Conservation (phyloP, 495 filamentous ascomycete species). For the Symbiotaphrina buchneri region DNA sequence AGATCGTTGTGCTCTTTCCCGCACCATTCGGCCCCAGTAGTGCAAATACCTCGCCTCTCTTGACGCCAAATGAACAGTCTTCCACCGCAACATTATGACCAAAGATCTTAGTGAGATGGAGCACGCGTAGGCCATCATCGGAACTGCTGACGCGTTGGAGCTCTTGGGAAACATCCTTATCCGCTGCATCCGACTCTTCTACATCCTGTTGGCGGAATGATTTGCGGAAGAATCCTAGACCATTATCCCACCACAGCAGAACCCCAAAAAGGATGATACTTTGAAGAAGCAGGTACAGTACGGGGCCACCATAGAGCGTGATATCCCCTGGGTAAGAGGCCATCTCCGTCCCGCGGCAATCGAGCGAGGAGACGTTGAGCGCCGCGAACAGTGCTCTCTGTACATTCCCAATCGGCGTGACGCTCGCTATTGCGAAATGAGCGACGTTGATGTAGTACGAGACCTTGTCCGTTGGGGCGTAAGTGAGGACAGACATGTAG, state of each 20-base stretch:
- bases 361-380: conserved; percentile 54
- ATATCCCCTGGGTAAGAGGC: conserved; percentile 48
- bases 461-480: conserved; percentile 33
- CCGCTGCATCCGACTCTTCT: conserved; percentile 20
- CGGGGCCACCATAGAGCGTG: conserved; percentile 53
- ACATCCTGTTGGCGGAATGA: conserved; percentile 14
- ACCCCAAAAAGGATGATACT: conserved; percentile 37
- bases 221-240: conserved; percentile 22
- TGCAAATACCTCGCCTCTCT: conserved; percentile 59
- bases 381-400: conserved; percentile 45
- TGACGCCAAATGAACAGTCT: conserved; percentile 60
- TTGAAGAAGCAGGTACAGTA: conserved; percentile 53
- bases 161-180: conserved; percentile 25
- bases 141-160: conserved; percentile 17
- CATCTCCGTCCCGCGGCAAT: conserved; percentile 37
- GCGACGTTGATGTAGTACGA: conserved; percentile 33
- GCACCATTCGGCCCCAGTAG: conserved; percentile 77
- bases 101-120: conserved; percentile 59
- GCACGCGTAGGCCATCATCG: conserved; percentile 47
- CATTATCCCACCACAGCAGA: conserved; percentile 52
- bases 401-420: conserved; percentile 49
- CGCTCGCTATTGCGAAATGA: conserved; percentile 41
- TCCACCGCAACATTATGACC: conserved; percentile 47
- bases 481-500: conserved; percentile 45
- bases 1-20: conserved; percentile 72